Evolutionary conservation across 2,329 filamentous ascomycete genomes (phyloP).

Genomic region (Lasiodiplodia citricola): DNA sequence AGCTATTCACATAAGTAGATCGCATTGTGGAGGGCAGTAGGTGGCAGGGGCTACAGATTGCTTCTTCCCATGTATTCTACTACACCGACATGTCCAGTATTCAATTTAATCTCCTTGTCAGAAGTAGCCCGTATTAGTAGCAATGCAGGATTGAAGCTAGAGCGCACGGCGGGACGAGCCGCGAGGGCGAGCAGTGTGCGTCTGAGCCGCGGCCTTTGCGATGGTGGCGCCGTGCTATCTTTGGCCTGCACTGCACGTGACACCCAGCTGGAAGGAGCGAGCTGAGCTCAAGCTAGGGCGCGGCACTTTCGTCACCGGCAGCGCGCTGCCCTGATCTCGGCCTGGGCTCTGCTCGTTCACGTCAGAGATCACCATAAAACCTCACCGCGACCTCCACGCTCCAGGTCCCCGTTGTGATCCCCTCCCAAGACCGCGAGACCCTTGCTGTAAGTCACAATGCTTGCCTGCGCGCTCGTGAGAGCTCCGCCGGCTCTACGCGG

Average conservation of each 20-base stretch:
- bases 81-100: constrained; percentile 40
- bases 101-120: constrained; percentile 43
- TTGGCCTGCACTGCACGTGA: constrained; percentile 18
- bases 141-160: constrained; percentile 22
- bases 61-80: constrained; percentile 48
- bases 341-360: constrained; percentile 22
- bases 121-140: constrained; percentile 16
- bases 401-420: constrained; percentile 7
- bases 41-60: constrained; percentile 38
- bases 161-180: constrained; percentile 15
- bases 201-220: neutral
- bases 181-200: neutral
- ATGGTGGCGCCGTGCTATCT: constrained; percentile 10
- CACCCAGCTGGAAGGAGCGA: neutral
- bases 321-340: constrained; percentile 23
- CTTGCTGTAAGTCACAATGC: constrained; percentile 38
- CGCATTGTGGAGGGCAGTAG: constrained; percentile 31
- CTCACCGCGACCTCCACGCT: constrained; percentile 11
- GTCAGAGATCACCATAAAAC: constrained; percentile 25
- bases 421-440: neutral
- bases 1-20: constrained; percentile 29
- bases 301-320: constrained; percentile 26
- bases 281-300: constrained; percentile 18
- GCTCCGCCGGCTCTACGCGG: neutral
- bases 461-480: neutral